A percentile compares a stretch with the other conserved stretches of the same genome.
phyloP scores from a whole-genome alignment of 2,329 filamentous ascomycete genomes.

The Verticillium klebahnii region DNA sequence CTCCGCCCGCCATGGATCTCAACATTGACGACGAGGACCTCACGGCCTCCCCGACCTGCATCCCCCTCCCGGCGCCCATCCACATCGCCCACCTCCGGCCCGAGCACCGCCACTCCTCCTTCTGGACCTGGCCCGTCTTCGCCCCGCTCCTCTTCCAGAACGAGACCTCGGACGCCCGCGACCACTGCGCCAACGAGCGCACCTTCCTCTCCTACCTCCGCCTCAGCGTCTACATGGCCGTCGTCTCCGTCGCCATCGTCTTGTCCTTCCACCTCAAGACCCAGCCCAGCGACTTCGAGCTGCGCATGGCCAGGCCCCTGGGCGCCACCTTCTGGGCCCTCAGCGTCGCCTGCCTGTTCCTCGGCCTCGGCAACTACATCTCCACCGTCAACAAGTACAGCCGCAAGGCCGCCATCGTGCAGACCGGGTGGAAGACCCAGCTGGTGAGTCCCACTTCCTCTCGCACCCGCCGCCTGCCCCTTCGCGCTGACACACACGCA shows the following conservation, averaged over 20 bases:
- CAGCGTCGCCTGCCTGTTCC: conserved; percentile 67
- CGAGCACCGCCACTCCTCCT: conserved; percentile 22
- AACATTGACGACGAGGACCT: conserved; percentile 31
- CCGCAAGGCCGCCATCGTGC: conserved; percentile 74
- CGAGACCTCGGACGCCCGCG: conserved; percentile 66
- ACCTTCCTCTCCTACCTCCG: conserved; percentile 88
- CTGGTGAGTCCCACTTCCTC: conserved; percentile 44
- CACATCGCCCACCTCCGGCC: not conserved
- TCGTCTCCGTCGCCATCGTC: conserved; percentile 86
- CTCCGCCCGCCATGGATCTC: not conserved
- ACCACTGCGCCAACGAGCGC: conserved; percentile 76
- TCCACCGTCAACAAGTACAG: conserved; percentile 79
- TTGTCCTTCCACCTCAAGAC: conserved; percentile 87
- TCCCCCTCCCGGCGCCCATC: not conserved
- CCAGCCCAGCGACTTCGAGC: conserved; percentile 65
- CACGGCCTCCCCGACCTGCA: conserved; percentile 24
- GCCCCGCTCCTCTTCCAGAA: conserved; percentile 72
- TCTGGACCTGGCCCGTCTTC: conserved; percentile 58
- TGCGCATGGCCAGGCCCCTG: conserved; percentile 73
- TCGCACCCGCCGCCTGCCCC: too few species aligned
- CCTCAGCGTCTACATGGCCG: conserved; percentile 82
- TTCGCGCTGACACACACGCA: conserved; percentile 20
- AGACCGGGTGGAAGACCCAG: conserved; percentile 92
- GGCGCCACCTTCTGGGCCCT: conserved; percentile 86
- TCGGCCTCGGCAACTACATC: conserved; percentile 84